Evolutionary conservation across 2,329 filamentous ascomycete species (phyloP), one percentile per base, ranked within the genome.

Genomic region (Pleurostoma richardsiae): DNA sequence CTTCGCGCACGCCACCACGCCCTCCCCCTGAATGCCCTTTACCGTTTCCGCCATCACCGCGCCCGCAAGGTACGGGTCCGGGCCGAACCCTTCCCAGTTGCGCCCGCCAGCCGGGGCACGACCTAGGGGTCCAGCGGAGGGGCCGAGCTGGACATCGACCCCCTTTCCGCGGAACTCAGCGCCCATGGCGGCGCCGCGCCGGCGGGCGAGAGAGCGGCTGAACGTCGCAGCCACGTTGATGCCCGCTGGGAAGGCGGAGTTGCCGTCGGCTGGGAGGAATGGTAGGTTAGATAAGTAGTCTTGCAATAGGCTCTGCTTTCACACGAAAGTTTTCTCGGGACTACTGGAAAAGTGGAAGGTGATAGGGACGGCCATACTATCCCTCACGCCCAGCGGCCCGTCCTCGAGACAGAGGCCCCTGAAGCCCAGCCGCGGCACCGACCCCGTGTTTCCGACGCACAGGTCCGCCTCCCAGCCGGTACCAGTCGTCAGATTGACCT

Each of bases 401-500:
- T 89, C 85, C 57, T 88, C 82, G 59, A 87, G 64, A 59, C 86
- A 90, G 38, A 89, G 62, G 5, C 75, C 70, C 46, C 71, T 73
- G 61, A 83, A 80, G 19, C 73, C 74, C 4, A 84, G 64, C 41
- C 78, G 66, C 1, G 78, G 77, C 40, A 83, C 71, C 10, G 77
- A 69, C 4, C 62, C 63, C 6, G 63, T 64, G 38, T 61, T 62
- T 11, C 67, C 66, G 4, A 65, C 60, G 46, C 67, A 69, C n/a
- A 56, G 45, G 39, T 67, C 59, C 1, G 60, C 58, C 45, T 66
- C 54, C 54, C 65, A 85, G 59, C 85, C 85, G 43, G 80, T 78
- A 54, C 86, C 85, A 5, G 85, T 89, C 4, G 86, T 89, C 51
- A 90, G 63, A 60, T 90, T 89, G 59, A 89, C 83, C 64, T 90